These are phyloP conservation scores for Scutellaria galericulata DNA, from an alignment of 257 asterid genomes.

Conservation along the genomic window DNA sequence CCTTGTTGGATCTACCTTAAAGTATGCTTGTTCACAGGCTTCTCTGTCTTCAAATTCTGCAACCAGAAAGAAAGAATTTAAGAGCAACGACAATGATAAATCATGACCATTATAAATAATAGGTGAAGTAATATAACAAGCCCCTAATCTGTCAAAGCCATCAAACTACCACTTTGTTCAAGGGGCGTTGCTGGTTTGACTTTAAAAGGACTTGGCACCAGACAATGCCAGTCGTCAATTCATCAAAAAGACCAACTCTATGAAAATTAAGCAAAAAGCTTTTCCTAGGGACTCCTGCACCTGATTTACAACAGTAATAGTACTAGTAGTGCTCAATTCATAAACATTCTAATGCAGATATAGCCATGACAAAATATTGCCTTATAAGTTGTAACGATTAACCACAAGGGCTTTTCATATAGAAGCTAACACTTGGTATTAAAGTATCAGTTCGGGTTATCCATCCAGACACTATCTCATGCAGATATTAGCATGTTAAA, in stretches of 20 bases:
- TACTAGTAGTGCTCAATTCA: not conserved
- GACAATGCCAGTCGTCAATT: not conserved
- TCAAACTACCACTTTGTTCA: not conserved
- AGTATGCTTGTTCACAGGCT: constrained; percentile 95
- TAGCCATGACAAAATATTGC: not conserved
- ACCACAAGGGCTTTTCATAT: constrained; percentile 1
- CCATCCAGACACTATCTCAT: not conserved
- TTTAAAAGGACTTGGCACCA: not conserved
- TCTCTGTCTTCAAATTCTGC: constrained; percentile 89
- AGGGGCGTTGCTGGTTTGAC: not conserved
- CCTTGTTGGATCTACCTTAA: constrained; percentile 60
- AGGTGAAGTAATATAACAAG: not conserved
- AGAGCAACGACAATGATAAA: constrained; percentile 24
- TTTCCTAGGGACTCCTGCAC: constrained; percentile 5
- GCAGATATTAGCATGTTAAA: constrained; percentile 20
- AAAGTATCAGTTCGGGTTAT: constrained; percentile 5
- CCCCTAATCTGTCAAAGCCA: not conserved
- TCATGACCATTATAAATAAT: not conserved
- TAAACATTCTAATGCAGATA: not conserved
- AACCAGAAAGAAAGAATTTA: constrained; percentile 30
- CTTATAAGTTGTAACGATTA: not conserved
- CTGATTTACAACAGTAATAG: constrained; percentile 6
- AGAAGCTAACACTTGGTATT: constrained; percentile 10
- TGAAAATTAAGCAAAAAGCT: constrained; percentile 7
- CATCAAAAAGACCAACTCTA: not conserved